phyloP scores from a whole-genome alignment of 179 eudicot genomes.

The Spinacia oleracea region DNA sequence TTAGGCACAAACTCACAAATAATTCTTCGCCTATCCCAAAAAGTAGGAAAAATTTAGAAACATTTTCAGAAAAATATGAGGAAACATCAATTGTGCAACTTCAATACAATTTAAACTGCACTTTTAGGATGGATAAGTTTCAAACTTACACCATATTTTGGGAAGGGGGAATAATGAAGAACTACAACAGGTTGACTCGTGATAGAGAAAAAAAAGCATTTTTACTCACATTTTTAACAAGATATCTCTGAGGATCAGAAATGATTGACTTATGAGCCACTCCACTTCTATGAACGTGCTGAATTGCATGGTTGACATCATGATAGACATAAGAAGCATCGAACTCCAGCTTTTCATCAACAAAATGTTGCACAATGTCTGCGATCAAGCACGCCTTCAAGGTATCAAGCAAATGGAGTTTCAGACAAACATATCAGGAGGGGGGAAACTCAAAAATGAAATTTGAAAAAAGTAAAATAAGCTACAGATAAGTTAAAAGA shows the following conservation, averaged over 20 bases:
- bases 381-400: conserved; percentile 96
- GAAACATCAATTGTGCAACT: neutral
- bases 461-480: too few relatives aligned
- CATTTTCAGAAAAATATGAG: neutral
- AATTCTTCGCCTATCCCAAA: neutral
- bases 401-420: conserved; percentile 21
- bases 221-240: conserved; percentile 84
- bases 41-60: neutral
- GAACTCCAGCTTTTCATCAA: conserved; percentile 93
- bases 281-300: conserved; percentile 94
- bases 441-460: neutral
- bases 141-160: neutral
- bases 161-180: neutral
- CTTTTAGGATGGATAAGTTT: neutral
- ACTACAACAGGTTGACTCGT: neutral
- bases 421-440: conserved; percentile 19
- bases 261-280: conserved; percentile 82
- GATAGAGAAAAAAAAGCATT: conserved; percentile 10
- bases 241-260: conserved; percentile 86
- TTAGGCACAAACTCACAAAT: neutral
- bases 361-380: conserved; percentile 95
- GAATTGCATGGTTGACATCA: conserved; percentile 91
- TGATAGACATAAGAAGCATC: conserved; percentile 91
- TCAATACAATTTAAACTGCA: neutral
- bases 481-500: neutral